Evolutionary conservation across 305 asterid genomes (phyloP).

Genomic region (Fraxinus sp.): DNA sequence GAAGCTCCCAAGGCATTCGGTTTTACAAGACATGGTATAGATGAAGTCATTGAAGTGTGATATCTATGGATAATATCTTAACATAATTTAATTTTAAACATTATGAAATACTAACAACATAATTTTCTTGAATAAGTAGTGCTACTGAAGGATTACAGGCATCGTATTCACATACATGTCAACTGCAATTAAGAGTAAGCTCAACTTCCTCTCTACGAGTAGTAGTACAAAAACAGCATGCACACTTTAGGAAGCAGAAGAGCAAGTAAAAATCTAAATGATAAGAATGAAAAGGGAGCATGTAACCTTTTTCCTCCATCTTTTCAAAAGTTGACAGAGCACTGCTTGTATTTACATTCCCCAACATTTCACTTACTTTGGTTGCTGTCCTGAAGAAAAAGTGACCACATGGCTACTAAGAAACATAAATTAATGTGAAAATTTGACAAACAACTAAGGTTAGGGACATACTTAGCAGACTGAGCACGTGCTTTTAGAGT

Average conservation of each 20-base stretch:
- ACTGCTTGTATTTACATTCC: constrained; percentile 92
- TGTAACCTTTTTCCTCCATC: constrained; percentile 97
- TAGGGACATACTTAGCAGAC: constrained; percentile 77
- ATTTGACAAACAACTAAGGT: constrained; percentile 17
- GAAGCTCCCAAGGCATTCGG: not conserved
- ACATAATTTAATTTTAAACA: not conserved
- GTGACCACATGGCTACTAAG: constrained; percentile 8
- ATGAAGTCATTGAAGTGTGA: not conserved
- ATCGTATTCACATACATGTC: not conserved
- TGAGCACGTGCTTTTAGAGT: constrained; percentile 98
- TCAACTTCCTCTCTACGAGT: not conserved
- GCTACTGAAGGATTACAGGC: not conserved
- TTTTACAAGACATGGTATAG: not conserved
- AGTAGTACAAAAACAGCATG: not conserved
- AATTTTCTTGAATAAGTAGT: not conserved
- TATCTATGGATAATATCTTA: not conserved
- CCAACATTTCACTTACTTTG: constrained; percentile 94
- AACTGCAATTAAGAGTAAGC: not conserved
- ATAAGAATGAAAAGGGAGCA: not conserved
- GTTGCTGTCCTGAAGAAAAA: constrained; percentile 71
- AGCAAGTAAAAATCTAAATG: not conserved
- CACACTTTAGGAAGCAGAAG: not conserved
- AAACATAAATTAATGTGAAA: constrained; percentile 12
- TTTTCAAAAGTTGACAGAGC: constrained; percentile 96
- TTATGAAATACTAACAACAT: not conserved